Base-by-base conservation (phyloP, 139 green algal species). In the Raphidocelis subcapitata region DNA sequence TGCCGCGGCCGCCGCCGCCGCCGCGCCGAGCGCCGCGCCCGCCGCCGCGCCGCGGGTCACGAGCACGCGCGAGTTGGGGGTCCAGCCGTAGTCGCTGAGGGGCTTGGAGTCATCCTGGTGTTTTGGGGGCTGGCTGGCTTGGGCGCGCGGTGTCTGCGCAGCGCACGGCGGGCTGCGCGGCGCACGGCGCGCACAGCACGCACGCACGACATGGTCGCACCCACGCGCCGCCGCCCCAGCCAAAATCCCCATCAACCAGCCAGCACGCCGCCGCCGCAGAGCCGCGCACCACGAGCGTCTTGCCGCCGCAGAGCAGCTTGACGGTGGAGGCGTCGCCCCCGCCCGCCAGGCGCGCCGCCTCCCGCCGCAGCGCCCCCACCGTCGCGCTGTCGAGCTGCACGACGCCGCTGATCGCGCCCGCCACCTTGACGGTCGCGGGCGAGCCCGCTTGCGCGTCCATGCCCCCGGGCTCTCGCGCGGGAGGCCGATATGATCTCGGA, bases 271-370 rank as follows among this genome's bases (percentile, higher is more conserved):
- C n/a, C n/a, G n/a, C n/a, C n/a, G n/a, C n/a, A 21, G 41, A 3
- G 51, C 4, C 2, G 21, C 23, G 2, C 35, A 86, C 83, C 71
- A 85, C 72, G 31, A 89, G 55, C 0, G 47, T 87, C 21, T 67
- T 77, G 3, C 84, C 84, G 18, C 73, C 76, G 4, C 74, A 69
- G 3, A 89, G 86, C 16, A 89, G 54, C 62, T 87, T 89, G n/a
- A 87, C 65, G 1, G 28, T 41, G 0, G 18, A 16, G 14, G 62
- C 41, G 16, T 71, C 67, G 3, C 23, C 46, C 16, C 72, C 46
- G 62, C 62, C 33, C 54, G 46, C 28, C 32, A 85, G 54, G 3
- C 81, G 41, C 3, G 73, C 60, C 8, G 79, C 61, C 28, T 86
- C 81, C 0, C 44, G 26, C 0, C 81, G 73, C 2, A 86, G 56